Evolutionary conservation across 148 eudicot species (phyloP), one percentile per base, ranked within the genome.

Genomic region (Rhododendron simsii): DNA sequence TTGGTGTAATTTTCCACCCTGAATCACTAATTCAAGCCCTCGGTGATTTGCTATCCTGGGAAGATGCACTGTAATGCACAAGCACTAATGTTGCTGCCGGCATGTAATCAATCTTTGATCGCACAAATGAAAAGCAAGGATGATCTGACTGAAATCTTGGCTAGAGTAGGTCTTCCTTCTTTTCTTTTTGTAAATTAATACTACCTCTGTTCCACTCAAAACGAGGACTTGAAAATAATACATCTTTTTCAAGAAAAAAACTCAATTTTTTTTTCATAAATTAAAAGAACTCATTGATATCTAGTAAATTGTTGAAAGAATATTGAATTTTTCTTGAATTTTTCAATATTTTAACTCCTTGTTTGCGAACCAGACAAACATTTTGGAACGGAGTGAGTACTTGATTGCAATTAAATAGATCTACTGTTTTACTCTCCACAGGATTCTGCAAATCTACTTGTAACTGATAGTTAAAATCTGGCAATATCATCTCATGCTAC

Each of bases 1-100:
- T 89, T 76, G 98, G 99, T 44, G 78, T 92, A 81, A 87, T 92
- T 73, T 97, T 92, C 88, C 93, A 95, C 37, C 98, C 99, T 45
- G 87, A 87, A 80, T 89, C 98, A 47, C 87, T 97, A 57, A 94
- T 93, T 87, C 91, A 93, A 90, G 88, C 98, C 75, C 91, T 97
- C 84, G 91, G 91, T 23, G 76, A 91, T 82, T 84, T 97, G 90
- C 83, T 95, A 44, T 41, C 45, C 45, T 41, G 8, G 45, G 45
- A 41, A 41, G 45, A 41, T 41, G 45, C 45, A 88, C 84, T 75
- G 86, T 41, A 33, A 83, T 74, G 79, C 86, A 84, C 51, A 44
- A 81, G 76, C 80, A 81, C 33, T 39, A 61, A 73, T 53, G 20
- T 74, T 69, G 30, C n/a, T 69, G 30, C 41, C 0, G 78, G 77